Evolutionary conservation across 495 filamentous ascomycete species (phyloP), one percentile per base, ranked within the genome.

Genomic region (Barbatosphaeria neglecta): DNA sequence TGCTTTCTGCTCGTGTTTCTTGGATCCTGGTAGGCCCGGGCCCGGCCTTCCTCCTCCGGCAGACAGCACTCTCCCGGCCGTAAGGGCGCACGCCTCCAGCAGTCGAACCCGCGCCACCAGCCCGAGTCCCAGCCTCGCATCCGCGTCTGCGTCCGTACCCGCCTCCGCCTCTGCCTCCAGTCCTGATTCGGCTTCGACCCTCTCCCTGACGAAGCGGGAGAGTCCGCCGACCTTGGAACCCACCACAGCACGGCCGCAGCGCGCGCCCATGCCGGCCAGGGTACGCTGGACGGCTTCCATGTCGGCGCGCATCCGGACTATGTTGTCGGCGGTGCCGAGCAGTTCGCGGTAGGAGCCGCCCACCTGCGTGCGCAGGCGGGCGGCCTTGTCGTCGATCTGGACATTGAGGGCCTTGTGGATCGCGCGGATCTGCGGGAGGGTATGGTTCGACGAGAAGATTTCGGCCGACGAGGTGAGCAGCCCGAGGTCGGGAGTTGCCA

Each of bases 341-440:
- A 97, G 78, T 51, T 94, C 87, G 57, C 92, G 80, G 63, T 98
- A 98, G 60, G 86, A 84, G 47, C 77, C 86, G n/a, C 92, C 93
- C 55, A 97, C 92, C 48, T 94, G 81, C 40, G 84, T 84, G 63
- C 92, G 82, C 63, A 97, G 76, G 57, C 86, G 87, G 59, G 87
- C 82, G 56, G 84, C 83, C 65, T 90, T 95, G 66, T 84, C 87
- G 39, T 81, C 76, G 54, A 90, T 65, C 41, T 71, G 68, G 11
- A 53, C 55, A 41, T 75, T 75, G 6, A 82, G 65, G 28, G 64
- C 61, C 37, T 71, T 70, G 61, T 81, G 77, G 47, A 79, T 62
- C 27, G 68, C 67, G 54, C 56, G 82, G 68, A 73, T 89, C 80
- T 57, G 80, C 59, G 49, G 89, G 74, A 57, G 78, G 63, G 59